Percentiles rank a stretch among this genome's conserved stretches.
Conservation (phyloP, 2,329 filamentous ascomycete genomes). For the Phialophora chinensis region DNA sequence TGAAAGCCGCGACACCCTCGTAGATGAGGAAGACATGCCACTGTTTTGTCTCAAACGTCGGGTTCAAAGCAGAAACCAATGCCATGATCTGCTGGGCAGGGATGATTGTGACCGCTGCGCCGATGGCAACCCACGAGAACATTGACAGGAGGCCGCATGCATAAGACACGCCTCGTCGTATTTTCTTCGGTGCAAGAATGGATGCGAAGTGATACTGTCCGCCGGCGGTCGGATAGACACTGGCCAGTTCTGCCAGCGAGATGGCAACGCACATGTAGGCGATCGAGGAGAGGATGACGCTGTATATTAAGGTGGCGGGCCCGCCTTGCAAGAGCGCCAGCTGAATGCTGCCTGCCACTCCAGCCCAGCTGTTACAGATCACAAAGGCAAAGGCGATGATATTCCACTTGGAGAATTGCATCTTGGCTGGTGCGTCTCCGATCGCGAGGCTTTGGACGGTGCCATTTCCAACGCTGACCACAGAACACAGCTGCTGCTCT, state of each 20-base stretch:
- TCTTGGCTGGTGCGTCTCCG: constrained; percentile 5
- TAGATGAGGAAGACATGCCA: constrained; percentile 40
- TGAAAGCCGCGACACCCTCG: constrained; percentile 33
- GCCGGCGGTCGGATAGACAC: constrained; percentile 43
- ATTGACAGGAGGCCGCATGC: constrained; percentile 39
- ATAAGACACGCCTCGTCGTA: constrained; percentile 29
- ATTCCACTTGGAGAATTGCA: constrained; percentile 17
- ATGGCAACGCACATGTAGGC: constrained; percentile 25
- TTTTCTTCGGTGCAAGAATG: constrained; percentile 39
- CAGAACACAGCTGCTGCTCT: neutral
- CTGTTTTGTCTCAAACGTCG: constrained; percentile 29
- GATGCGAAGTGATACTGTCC: constrained; percentile 44
- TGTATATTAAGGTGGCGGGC: constrained; percentile 21
- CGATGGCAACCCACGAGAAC: constrained; percentile 41
- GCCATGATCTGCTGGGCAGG: constrained; percentile 40
- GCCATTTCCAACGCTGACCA: constrained; percentile 15
- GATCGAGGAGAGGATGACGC: constrained; percentile 22
- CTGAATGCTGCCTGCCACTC: constrained; percentile 37
- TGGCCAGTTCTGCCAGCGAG: constrained; percentile 42
- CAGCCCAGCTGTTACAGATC: constrained; percentile 42
- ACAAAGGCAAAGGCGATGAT: constrained; percentile 26
- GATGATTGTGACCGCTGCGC: constrained; percentile 38
- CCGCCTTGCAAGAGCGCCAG: constrained; percentile 32
- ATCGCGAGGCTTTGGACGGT: constrained; percentile 2
- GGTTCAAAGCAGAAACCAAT: constrained; percentile 33